phyloP scores from a whole-genome alignment of 352 stramenopile genomes.

The Globisporangium splendens region DNA sequence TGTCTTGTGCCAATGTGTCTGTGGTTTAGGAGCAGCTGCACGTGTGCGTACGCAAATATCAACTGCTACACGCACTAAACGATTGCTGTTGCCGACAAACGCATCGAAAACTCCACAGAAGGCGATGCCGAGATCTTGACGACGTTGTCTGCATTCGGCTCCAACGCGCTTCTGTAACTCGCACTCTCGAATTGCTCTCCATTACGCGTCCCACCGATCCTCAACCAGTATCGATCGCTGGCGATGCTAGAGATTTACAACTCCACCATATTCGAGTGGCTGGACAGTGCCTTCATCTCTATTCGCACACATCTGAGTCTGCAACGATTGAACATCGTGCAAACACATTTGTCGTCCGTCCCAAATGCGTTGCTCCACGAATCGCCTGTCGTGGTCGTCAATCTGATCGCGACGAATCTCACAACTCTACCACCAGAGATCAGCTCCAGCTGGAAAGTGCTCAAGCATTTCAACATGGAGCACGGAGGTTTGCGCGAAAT shows the following conservation, averaged over 20 bases:
- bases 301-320: neutral
- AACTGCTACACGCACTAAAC: conserved; percentile 12
- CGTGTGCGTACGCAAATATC: conserved; percentile 20
- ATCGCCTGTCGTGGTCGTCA: conserved; percentile 10
- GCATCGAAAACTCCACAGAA: too few species aligned
- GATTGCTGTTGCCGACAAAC: neutral
- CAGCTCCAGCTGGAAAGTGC: conserved; percentile 2
- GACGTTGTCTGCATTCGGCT: conserved; percentile 9
- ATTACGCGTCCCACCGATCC: conserved; percentile 11
- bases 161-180: conserved; percentile 12
- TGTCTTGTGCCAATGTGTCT: conserved; percentile 11
- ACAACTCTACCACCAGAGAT: conserved; percentile 4
- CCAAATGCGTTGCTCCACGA: conserved; percentile 7
- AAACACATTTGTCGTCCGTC: conserved; percentile 5
- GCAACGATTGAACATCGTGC: conserved; percentile 1
- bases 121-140: neutral
- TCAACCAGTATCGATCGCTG: conserved; percentile 14
- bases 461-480: conserved; percentile 13
- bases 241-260: conserved; percentile 21
- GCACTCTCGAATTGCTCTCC: conserved; percentile 18
- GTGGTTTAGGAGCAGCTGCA: conserved; percentile 18
- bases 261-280: conserved; percentile 23
- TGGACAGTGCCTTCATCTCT: conserved; percentile 3
- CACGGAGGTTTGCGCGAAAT: conserved; percentile 10
- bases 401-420: conserved; percentile 12